Evolutionary conservation across 352 stramenopile genomes (phyloP).

Genomic region (Pythium volutum): DNA sequence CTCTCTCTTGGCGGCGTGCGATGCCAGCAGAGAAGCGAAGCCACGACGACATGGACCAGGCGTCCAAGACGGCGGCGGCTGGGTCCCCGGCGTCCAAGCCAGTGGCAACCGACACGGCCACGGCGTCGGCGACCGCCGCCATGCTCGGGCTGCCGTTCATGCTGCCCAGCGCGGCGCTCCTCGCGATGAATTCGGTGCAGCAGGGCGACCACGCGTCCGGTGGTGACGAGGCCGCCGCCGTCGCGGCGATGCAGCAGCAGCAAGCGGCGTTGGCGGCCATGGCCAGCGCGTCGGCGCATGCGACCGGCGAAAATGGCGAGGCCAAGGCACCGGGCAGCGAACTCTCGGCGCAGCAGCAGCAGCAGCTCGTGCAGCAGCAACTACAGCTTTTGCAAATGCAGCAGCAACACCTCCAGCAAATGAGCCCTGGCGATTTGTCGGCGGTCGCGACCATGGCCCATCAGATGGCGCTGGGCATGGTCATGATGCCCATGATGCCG

Average conservation of each 20-base stretch:
- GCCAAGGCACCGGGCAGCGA: conserved; percentile 17
- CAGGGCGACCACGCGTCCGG: conserved; percentile 11
- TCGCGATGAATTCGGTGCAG: conserved; percentile 28
- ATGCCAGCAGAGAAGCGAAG: conserved; percentile 20
- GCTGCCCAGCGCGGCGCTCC: conserved; percentile 24
- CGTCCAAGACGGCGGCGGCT: not conserved
- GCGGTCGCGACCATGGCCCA: conserved; percentile 54
- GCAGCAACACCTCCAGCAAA: conserved; percentile 48
- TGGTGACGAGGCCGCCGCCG: conserved; percentile 12
- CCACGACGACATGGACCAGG: conserved; percentile 21
- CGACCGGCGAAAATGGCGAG: not conserved
- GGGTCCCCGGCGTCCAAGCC: not conserved
- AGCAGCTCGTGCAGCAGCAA: conserved; percentile 62
- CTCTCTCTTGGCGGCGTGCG: not conserved
- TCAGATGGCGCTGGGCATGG: conserved; percentile 56
- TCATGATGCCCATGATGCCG: conserved; percentile 81
- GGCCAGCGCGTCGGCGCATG: not conserved
- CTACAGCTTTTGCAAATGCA: conserved; percentile 57
- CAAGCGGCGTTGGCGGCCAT: conserved; percentile 17
- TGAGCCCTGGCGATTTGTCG: conserved; percentile 48
- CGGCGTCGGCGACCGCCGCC: conserved; percentile 2
- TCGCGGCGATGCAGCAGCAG: conserved; percentile 13
- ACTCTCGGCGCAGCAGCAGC: conserved; percentile 44
- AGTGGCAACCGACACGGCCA: not conserved
- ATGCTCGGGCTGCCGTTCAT: conserved; percentile 30